Evolutionary conservation across 768 basidiomycete genomes (phyloP), one percentile per base, ranked within the genome.

Genomic region (Termitomyces sp.): DNA sequence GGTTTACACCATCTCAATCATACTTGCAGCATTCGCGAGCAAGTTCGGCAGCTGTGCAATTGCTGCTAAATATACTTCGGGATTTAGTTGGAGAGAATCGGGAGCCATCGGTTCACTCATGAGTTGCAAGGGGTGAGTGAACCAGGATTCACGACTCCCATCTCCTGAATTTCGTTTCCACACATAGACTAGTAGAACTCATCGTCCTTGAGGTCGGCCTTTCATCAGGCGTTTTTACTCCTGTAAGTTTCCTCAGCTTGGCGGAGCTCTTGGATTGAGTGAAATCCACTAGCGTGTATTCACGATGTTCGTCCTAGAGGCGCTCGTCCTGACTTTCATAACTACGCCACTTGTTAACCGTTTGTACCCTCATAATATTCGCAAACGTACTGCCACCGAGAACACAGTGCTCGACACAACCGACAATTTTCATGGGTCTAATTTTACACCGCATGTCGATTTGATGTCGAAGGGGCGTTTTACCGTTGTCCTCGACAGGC

Each of bases 171-270:
- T 40, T 33, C n/a, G 30, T 5, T 8, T 48, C n/a, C 10, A 32
- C 7, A 23, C 48, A 10, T 55, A 91, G 89, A 20, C 79, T 97
- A 5, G 90, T 98, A 10, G 95, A 96, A 67, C 79, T 98, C 10
- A 97, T 98, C 65, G 95, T 98, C 4, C 85, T 98, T 60, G 98
- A 98, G 65, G 91, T 98, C 61, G 95, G 96, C 5, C 77, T 96
- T 3, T 76, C 81, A 4, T 93, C 91, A 3, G 84, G 85, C 0
- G 93, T 95, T 55, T 77, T 98, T 23, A 80, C 86, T 2, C 78
- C 67, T 58, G 82, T 81, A 59, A 52, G 72, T 58, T 7, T 16
- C 28, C 28, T n/a, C 26, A 18, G 50, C 8, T 23, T 18, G 4
- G 14, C 9, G n/a, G 28, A 33, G 8, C 28, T 32, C 14, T 23